A percentile compares a stretch with the other conserved stretches of the same genome.
phyloP scores from a whole-genome alignment of 768 basidiomycete genomes.

The Russula ochroleuca region DNA sequence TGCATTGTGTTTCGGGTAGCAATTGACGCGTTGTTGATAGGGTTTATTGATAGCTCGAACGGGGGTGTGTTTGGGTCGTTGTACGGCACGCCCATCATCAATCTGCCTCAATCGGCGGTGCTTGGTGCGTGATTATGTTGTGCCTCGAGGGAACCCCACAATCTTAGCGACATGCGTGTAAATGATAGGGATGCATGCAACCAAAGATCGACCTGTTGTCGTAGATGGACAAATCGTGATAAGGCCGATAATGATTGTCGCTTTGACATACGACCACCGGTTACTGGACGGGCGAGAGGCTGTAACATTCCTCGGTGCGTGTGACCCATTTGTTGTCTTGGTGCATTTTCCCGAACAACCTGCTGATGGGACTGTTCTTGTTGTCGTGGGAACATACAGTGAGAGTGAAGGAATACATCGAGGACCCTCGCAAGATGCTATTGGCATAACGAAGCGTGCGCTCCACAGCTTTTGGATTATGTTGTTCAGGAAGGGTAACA shows the following conservation, averaged over 20 bases:
- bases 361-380: slow-evolving; percentile 14
- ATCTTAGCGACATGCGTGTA: slow-evolving; percentile 2
- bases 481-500: slow-evolving; percentile 9
- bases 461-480: neutral
- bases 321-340: slow-evolving; percentile 10
- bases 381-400: slow-evolving; percentile 34
- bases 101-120: slow-evolving; percentile 91
- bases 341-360: neutral
- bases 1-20: slow-evolving; percentile 23
- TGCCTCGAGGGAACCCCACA: slow-evolving; percentile 17
- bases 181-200: slow-evolving; percentile 79
- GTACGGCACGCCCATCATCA: slow-evolving; percentile 98
- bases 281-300: slow-evolving; percentile 94
- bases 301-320: slow-evolving; percentile 93
- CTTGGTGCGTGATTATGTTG: slow-evolving; percentile 51
- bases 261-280: slow-evolving; percentile 93
- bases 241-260: slow-evolving; percentile 94
- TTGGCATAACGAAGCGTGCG: slow-evolving; percentile 24
- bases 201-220: slow-evolving; percentile 87
- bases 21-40: slow-evolving; percentile 14
- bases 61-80: slow-evolving; percentile 98
- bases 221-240: slow-evolving; percentile 95
- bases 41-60: slow-evolving; percentile 64
- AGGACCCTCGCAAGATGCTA: slow-evolving; percentile 48
- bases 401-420: slow-evolving; percentile 51